Base-by-base conservation (phyloP, 768 basidiomycete genomes). In the Lactifluus hygrophoroides region DNA sequence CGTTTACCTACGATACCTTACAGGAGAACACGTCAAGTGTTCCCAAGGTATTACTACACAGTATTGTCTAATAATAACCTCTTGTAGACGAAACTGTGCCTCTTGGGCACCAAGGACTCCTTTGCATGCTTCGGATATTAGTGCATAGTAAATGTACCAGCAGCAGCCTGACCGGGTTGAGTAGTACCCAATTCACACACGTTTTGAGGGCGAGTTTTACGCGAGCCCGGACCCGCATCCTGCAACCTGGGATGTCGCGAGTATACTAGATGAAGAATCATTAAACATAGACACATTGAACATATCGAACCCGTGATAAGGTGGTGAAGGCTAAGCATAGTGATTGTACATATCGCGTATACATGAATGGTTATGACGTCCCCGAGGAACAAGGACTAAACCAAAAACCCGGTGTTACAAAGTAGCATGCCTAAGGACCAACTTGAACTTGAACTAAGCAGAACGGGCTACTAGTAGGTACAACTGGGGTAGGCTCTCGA, bases 331-430 rank as follows among this genome's bases (percentile, higher is more conserved):
- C 35, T 40, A 37, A 38, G 44, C 37, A 54, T 19, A 21, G 16
- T 50, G 49, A 21, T n/a, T 23, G 55, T 55, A 60, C 58, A 60
- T 30, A 17, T 25, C 35, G 30, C 44, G 5, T n/a, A n/a, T n/a
- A n/a, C n/a, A n/a, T 25, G 32, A n/a, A n/a, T 43, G 50, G 54
- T 11, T 8, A 32, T 10, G 37, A 44, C n/a, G n/a, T n/a, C n/a
- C n/a, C n/a, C 9, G 32, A 19, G 7, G 35, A 44, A 8, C 13
- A n/a, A 35, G 38, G 32, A 30, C 0, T n/a, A 34, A 34, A 48
- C 25, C 27, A 13, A 42, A n/a, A 54, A 54, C 32, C 16, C 9
- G n/a, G 17, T 17, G 19, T 59, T 37, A 27, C n/a, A 23, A 56
- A 19, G 42, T 10, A 17, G 30, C 19, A 16, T 50, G 40, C 37